Base-by-base conservation (phyloP, 176 grass and related monocot species). In the Musa itinerans region DNA sequence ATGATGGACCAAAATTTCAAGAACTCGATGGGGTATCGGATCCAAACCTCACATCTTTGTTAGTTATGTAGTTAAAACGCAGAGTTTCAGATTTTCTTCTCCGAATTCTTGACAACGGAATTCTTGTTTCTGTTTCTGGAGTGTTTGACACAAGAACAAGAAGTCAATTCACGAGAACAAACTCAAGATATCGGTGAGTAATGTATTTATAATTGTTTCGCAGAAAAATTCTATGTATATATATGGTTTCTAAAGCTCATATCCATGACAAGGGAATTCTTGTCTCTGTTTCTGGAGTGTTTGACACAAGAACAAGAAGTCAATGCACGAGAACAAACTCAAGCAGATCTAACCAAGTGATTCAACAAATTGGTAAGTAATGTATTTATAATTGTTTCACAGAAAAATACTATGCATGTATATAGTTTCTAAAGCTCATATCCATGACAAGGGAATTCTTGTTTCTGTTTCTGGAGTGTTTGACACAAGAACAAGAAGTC, bases 31-130 rank as follows among this genome's bases (percentile, higher is more conserved):
- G 68, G 63, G 59, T 23, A 16, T 53, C 49, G 76, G 81, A 71
- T 14, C 17, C 85, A 75, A 81, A 88, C 89, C 89, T 92, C 74
- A 88, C 77, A 73, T 92, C 89, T 80, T 88, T 86, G 57, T 67
- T 92, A 62, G 51, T 85, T 83, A 92, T 86, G 63, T 92, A 92
- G 79, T 74, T 88, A 68, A 92, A 70, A 49, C 80, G 74, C 3
- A 92, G 81, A 65, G 52, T 88, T 80, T 88, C 89, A 17, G 89
- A 92, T 85, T 88, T 92, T 69, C 89, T 76, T 88, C 80, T 85
- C 69, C 78, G 63, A 73, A 83, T 65, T 61, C 54, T 85, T 67
- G 56, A 10, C 22, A 67, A 69, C 12, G 75, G 53, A 69, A 56
- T 52, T 22, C 75, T 79, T 50, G 52, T 50, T 72, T 69, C 61